Evolutionary conservation across 805 yeast species (phyloP), one percentile per base, ranked within the genome.

Genomic region (Yarrowia sp.): DNA sequence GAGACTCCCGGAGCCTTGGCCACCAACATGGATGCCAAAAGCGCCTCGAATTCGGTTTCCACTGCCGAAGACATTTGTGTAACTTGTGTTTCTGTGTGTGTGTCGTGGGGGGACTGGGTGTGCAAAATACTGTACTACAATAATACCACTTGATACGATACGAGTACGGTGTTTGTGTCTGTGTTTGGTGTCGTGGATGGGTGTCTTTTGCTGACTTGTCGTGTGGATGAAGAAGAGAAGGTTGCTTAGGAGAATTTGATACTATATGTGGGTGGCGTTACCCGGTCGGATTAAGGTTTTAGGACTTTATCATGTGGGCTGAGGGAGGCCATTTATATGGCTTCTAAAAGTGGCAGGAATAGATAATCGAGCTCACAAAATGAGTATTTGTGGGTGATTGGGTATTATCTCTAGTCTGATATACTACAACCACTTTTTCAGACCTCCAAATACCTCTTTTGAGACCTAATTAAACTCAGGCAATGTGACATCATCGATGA

Each of bases 1-100:
- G 98, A 92, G 67, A 94, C 95, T 70, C 99, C 98, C 14, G 94
- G 94, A 15, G 97, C 76, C 71, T 79, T 78, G 19, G 75, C 73
- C 48, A 72, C 52, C 67, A 75, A 41, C 59, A 78, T 72, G 68
- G 78, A 77, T 35, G 70, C 70, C 48, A 75, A 69, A 35, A 65
- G 52, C 45, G 68, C 68, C 59, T 50, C 59, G 52, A 65, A 63
- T 63, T 63, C 67, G 12, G 65, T 59, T 59, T 42, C 64, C 22
- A 59, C 65, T 43, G 65, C 65, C 52, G 65, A 59, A n/a, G 65
- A 59, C 50, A 43, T 59, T 53, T 53, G 45, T 53, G 59, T 53
- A 26, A 26, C 32, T 38, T 22, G 38, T 42, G 58, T 53, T 52
- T 38, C 22, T 16, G 49, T 42, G 22, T 14, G 59, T 40, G 35